Base-by-base conservation (phyloP, 768 basidiomycete genomes). In the Mycena pura region DNA sequence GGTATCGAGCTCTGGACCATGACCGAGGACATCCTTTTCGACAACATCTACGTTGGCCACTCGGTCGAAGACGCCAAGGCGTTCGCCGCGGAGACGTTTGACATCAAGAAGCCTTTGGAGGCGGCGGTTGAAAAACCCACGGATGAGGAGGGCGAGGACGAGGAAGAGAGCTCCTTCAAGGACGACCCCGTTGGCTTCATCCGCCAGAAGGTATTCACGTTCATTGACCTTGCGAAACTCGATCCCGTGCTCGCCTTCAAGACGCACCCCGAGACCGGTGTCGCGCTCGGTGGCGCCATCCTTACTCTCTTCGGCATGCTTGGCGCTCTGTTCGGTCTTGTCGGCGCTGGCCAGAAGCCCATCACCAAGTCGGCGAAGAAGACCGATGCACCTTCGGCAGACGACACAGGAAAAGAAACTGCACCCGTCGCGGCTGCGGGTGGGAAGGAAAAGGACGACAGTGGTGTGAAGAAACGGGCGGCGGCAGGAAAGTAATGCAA, bases 1-100 rank as follows among this genome's bases (percentile, higher is more conserved):
- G 96, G 96, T 71, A 96, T 99, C 67, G 97, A 99, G 78, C 88
- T 99, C 69, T 99, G 97, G 97, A 96, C 96, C 44, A 99, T 99
- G 97, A 96, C 96, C 40, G 92, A 92, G 77, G 90, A 93, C 72
- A 95, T 95, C 68, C 83, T 95, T 68, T 96, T 95, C 74, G 88
- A 93, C 78, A 95, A 94, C 81, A 87, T 99, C 72, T 99, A 95
- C 80, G 76, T 99, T 59, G 95, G 95, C 60, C 90, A 95, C 82
- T 96, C 95, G 19, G 72, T 86, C 58, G 86, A 87, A 36, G 94
- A 96, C 61, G 97, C 97, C 63, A 87, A 91, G 75, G 77, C 79
- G 11, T 77, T 99, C 67, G 93, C 95, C 56, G 77, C 80, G 15
- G 93, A 96, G 78, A 93, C 95, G n/a, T 99, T 92, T 78, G 86